Percentiles rank a stretch among this genome's conserved stretches.
Evolutionary conservation across 768 basidiomycete species (phyloP).

Genomic region (Coprinopsis sp.): DNA sequence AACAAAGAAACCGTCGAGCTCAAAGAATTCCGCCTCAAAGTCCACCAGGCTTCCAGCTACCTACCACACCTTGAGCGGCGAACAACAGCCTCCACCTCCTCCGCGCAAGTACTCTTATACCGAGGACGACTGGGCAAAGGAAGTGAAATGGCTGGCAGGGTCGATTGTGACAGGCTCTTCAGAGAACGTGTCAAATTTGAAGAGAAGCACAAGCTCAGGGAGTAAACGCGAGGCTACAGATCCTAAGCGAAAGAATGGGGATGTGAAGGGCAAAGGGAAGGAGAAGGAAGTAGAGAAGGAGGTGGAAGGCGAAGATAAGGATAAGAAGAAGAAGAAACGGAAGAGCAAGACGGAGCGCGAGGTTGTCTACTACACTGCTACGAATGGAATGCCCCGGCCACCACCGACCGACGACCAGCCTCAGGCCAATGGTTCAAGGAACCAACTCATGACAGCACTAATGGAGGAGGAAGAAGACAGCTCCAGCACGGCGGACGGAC

Average conservation of each 20-base stretch:
- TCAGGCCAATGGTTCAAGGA: conserved; percentile 5
- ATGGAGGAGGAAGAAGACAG: no score
- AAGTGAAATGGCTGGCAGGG: conserved; percentile 56
- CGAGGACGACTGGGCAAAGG: conserved; percentile 63
- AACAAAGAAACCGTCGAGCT: conserved; percentile 21
- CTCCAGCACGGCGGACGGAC: neutral
- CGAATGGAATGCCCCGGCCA: conserved; percentile 8
- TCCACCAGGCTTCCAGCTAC: conserved; percentile 12
- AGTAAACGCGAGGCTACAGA: neutral
- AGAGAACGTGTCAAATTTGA: neutral
- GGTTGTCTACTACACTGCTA: conserved; percentile 10
- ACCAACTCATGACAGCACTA: neutral
- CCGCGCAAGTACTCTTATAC: conserved; percentile 33
- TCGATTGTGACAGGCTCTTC: conserved; percentile 1
- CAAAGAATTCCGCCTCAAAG: conserved; percentile 8
- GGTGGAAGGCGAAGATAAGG: neutral
- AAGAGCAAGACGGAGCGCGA: conserved; percentile 11
- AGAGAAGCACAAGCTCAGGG: conserved; percentile 6
- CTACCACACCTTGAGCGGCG: neutral
- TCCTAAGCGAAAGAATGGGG: conserved; percentile 6
- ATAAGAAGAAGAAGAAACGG: conserved; percentile 5
- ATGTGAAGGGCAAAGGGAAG: conserved; percentile 13
- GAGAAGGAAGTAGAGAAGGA: conserved; percentile 12
- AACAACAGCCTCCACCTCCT: conserved; percentile 10
- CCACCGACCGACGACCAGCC: conserved; percentile 3